Percentiles rank a stretch among this genome's conserved stretches.
Evolutionary conservation across 2,329 filamentous ascomycete species (phyloP).

Genomic region (Elsinoe perseae): DNA sequence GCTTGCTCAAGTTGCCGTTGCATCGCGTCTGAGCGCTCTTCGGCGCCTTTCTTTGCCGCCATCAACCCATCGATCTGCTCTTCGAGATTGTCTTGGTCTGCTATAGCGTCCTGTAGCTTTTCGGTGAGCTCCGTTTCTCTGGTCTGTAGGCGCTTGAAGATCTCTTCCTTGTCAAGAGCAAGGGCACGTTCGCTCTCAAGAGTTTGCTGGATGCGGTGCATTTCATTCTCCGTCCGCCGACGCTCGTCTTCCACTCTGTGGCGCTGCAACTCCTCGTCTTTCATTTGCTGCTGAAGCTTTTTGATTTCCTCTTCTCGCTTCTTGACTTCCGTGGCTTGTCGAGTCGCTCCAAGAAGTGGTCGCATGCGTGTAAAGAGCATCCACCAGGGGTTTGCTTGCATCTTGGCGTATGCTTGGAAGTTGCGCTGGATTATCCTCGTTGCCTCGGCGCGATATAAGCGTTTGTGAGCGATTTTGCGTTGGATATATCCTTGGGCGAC

Average conservation of each 20-base stretch:
- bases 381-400: conserved; percentile 97
- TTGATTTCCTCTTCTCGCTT: conserved; percentile 90
- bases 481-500: conserved; percentile 84
- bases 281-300: conserved; percentile 75
- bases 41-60: conserved; percentile 78
- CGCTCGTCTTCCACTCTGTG: conserved; percentile 85
- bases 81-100: conserved; percentile 89
- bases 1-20: conserved; percentile 85
- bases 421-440: conserved; percentile 92
- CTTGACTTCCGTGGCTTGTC: conserved; percentile 89
- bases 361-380: conserved; percentile 90
- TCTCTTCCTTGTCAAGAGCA: conserved; percentile 95
- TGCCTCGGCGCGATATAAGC: conserved; percentile 87
- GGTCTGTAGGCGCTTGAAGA: conserved; percentile 89
- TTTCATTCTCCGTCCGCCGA: conserved; percentile 75
- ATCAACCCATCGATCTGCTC: conserved; percentile 87
- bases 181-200: conserved; percentile 93
- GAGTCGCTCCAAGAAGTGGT: conserved; percentile 82
- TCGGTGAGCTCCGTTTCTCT: conserved; percentile 90
- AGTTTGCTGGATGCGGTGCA: conserved; percentile 83
- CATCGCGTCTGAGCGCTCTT: conserved; percentile 72
- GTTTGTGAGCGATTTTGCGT: conserved; percentile 81
- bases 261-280: conserved; percentile 63
- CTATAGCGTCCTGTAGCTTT: conserved; percentile 82
- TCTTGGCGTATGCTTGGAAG: conserved; percentile 81